phyloP scores from a whole-genome alignment of 2,329 filamentous ascomycete genomes.

The Aureobasidium namibiae region DNA sequence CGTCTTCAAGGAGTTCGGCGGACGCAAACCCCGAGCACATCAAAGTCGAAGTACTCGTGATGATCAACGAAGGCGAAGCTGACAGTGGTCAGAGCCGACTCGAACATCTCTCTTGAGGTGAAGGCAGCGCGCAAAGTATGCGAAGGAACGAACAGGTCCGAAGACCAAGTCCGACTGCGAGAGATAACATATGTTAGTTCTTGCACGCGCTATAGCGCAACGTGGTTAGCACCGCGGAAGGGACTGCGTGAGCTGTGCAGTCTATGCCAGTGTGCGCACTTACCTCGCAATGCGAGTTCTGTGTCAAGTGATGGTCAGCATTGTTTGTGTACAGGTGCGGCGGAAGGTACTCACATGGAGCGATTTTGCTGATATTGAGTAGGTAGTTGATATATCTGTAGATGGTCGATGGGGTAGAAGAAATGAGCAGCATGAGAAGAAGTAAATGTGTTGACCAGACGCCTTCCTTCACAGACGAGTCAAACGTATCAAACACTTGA shows the following conservation, averaged over 20 bases:
- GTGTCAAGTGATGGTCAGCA: neutral
- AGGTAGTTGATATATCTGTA: neutral
- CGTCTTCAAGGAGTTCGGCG: no score
- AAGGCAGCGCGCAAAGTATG: slow-evolving; percentile 24
- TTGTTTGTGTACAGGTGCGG: neutral
- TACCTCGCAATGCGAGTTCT: neutral
- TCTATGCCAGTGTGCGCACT: neutral
- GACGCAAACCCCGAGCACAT: no score
- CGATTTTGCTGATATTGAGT: neutral
- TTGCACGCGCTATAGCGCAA: neutral
- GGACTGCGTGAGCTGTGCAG: neutral
- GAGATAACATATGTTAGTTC: neutral
- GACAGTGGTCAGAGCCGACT: slow-evolving; percentile 13
- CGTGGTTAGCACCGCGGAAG: neutral
- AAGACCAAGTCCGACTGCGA: neutral
- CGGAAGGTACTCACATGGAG: neutral
- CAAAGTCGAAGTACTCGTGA: neutral
- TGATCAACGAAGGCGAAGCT: slow-evolving; percentile 15
- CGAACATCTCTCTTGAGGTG: slow-evolving; percentile 14
- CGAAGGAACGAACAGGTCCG: neutral
- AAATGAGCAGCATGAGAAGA: no score
- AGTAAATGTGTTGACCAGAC: neutral
- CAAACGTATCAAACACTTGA: neutral
- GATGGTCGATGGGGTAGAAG: neutral
- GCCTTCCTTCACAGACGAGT: neutral